Evolutionary conservation across 441 rosid species (phyloP), one percentile per base, ranked within the genome.

Genomic region (Croton laevigatus): DNA sequence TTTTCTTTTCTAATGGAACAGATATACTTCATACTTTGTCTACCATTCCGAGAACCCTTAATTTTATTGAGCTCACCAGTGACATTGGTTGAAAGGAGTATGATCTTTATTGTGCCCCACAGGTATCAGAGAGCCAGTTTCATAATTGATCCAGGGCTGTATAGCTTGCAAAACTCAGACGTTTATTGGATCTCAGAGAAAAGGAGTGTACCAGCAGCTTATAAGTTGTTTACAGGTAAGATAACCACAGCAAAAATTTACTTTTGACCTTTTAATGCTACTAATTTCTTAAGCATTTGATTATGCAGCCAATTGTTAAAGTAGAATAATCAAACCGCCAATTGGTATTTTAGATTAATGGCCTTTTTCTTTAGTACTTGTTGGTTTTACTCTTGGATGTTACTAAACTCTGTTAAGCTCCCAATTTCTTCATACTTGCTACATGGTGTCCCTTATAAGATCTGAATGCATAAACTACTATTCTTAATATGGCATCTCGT

Each of bases 51-150:
- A 78, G 94, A 75, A 66, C 73, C 69, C 73, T 87, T 60, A 89
- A 91, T 73, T 89, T 89, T 73, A 83, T 91, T 17, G 97, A 89
- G 81, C 92, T 89, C 73, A 88, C 89, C 68, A 89, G 89, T 73
- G 85, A 89, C 51, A 86, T 91, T 2, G 92, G 95, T 42, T 91
- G 97, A 96, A 91, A 91, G 78, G 87, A 85, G 96, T 91, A 77
- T 19, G 62, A 7, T n/a, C 38, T 66, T 49, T 53, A 37, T 34
- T 68, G 46, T 27, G 68, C 42, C 64, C 55, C 17, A 8, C 74
- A 91, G 95, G 75, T 66, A 81, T 66, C 94, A 89, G 55, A 89
- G 97, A 78, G 97, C 92, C 9, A 88, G 77, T 65, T 87, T 91
- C 79, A 85, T 91, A 71, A 83, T 89, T 76, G 97, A 91, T 84